Base-by-base conservation (phyloP, 2,329 filamentous ascomycete species). In the Aspergillus texensis region DNA sequence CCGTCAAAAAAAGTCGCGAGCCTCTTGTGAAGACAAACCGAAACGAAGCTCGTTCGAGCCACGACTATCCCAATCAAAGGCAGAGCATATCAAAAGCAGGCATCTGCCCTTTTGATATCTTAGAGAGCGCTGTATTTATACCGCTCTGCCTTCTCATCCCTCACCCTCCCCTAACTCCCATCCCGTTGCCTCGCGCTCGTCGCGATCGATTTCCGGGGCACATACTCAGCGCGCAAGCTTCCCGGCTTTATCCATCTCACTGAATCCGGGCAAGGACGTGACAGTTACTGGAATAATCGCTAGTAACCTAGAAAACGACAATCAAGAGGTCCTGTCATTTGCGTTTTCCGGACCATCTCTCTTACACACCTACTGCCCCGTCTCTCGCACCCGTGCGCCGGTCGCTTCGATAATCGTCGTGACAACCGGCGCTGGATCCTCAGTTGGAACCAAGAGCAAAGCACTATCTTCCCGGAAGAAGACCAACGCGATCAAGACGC, bases 1-100 rank as follows among this genome's bases (percentile, higher is more conserved):
- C 52, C 57, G 58, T 55, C 58, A 56, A 60, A n/a, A 58, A 64
- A 66, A 68, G 61, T 65, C 62, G 67, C 63, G 65, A 69, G 62
- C 53, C 54, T 53, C 43, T 34, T 56, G 54, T 56, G 52, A 62
- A 62, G 61, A 46, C 62, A 63, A 65, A 67, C 62, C 61, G 53
- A 58, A 58, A 58, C 53, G 53, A 61, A 63, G 62, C 60, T 62
- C 59, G 57, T 58, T 64, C 36, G 26, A 64, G 36, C 62, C 55
- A 60, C 48, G 30, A 53, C 61, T 55, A 63, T 64, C 54, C 48
- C 39, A 43, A 55, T 28, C 48, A 32, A 57, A 54, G 62, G 62
- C 65, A 62, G 65, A 65, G 60, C 58, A 64, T 46, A 62, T 65
- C 65, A 30, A 62, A 46, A 64, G 59, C 55, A 65, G 56, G 45